These are phyloP conservation scores for Talaromyces pinophilus DNA, from an alignment of 2,329 filamentous ascomycete genomes.

Conservation along the genomic window DNA sequence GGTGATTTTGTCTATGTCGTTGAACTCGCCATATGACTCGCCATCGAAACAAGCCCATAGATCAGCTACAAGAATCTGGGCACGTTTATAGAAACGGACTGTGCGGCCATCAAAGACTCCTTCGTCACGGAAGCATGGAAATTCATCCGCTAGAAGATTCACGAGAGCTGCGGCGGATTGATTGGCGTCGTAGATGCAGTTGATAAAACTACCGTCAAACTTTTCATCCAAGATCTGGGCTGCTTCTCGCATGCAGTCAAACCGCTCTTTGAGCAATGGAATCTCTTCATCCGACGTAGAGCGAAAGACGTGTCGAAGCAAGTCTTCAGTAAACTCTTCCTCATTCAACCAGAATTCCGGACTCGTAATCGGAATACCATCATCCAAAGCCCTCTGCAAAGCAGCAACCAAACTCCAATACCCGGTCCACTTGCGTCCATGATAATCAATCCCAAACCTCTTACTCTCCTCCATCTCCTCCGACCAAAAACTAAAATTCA, in stretches of 20 bases:
- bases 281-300: slow-evolving; percentile 85
- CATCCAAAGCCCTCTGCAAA: slow-evolving; percentile 82
- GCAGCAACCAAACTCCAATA: slow-evolving; percentile 93
- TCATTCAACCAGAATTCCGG: slow-evolving; percentile 83
- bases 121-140: slow-evolving; percentile 84
- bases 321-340: slow-evolving; percentile 71
- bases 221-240: slow-evolving; percentile 77
- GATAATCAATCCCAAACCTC: slow-evolving; percentile 80
- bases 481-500: slow-evolving; percentile 98
- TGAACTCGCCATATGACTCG: slow-evolving; percentile 73
- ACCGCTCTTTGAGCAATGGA: slow-evolving; percentile 75
- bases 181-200: slow-evolving; percentile 71
- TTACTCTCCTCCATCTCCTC: slow-evolving; percentile 63
- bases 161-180: slow-evolving; percentile 81
- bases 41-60: slow-evolving; percentile 95
- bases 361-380: slow-evolving; percentile 86
- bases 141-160: slow-evolving; percentile 79
- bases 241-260: slow-evolving; percentile 79
- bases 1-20: slow-evolving; percentile 91
- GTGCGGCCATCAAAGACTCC: slow-evolving; percentile 70
- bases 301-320: slow-evolving; percentile 76
- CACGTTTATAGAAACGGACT: slow-evolving; percentile 86
- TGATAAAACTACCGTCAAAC: slow-evolving; percentile 72
- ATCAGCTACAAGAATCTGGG: slow-evolving; percentile 94
- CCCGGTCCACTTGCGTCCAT: slow-evolving; percentile 80